Evolutionary conservation across 176 grass and related monocot genomes (phyloP).

Genomic region (Saccharum officinarum): DNA sequence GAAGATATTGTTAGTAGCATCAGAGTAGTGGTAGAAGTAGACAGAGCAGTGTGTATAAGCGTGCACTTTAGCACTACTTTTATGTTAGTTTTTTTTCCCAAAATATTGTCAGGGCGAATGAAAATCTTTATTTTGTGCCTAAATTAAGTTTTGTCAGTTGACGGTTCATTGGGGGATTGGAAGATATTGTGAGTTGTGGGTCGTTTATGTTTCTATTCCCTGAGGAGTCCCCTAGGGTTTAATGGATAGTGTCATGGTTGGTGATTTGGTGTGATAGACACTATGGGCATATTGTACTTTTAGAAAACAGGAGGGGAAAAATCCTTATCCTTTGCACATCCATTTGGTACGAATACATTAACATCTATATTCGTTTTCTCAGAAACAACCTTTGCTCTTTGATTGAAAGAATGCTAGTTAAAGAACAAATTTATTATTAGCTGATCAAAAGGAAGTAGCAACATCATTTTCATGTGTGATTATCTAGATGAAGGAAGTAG

Average conservation of each 20-base stretch:
- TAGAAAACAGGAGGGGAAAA: background rate
- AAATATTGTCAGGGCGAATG: background rate
- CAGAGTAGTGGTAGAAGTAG: background rate
- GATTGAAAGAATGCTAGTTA: constrained; percentile 5
- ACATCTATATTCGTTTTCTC: background rate
- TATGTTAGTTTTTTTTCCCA: background rate
- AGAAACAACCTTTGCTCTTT: background rate
- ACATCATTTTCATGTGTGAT: constrained; percentile 28
- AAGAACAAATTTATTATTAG: background rate
- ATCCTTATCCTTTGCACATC: background rate
- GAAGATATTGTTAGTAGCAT: background rate
- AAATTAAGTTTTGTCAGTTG: background rate
- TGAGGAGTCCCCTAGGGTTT: background rate
- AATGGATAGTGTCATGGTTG: background rate
- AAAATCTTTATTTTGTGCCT: background rate
- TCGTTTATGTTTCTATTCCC: background rate
- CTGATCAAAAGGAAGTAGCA: background rate
- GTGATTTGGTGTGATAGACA: background rate
- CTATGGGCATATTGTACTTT: background rate
- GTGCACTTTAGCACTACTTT: background rate
- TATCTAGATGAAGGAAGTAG: constrained; percentile 89
- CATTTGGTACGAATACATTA: background rate
- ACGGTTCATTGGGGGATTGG: background rate
- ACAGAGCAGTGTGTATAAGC: background rate
- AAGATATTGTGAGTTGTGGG: background rate